Evolutionary conservation across 805 yeast genomes (phyloP).

Genomic region (Cyberlindnera americana): DNA sequence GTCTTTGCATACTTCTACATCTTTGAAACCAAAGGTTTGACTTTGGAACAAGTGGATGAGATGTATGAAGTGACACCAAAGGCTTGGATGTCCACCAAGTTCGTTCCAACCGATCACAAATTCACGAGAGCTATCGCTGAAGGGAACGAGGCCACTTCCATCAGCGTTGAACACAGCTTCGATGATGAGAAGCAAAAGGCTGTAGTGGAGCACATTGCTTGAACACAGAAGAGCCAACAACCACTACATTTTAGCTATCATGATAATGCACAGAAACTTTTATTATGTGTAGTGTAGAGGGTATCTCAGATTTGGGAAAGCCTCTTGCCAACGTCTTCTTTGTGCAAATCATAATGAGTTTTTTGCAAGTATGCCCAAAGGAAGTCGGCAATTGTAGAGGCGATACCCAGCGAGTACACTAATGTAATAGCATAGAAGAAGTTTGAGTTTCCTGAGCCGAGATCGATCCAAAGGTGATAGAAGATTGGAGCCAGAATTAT

Average conservation of each 20-base stretch:
- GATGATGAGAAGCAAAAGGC: conserved; percentile 2
- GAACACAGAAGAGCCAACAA: too few species aligned
- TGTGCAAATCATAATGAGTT: conserved; percentile 15
- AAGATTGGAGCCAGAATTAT: conserved; percentile 79
- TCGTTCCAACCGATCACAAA: conserved; percentile 32
- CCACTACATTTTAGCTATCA: too few species aligned
- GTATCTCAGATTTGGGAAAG: conserved; percentile 8
- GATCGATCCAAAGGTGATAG: conserved; percentile 89
- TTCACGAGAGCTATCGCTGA: conserved; percentile 20
- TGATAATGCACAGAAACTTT: neutral
- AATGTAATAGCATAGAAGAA: conserved; percentile 93
- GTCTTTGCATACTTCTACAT: conserved; percentile 54
- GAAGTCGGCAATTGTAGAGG: conserved; percentile 66
- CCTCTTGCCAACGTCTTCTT: conserved; percentile 5
- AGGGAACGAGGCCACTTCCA: neutral
- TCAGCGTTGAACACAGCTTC: too few species aligned
- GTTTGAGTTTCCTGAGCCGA: conserved; percentile 94
- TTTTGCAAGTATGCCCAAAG: conserved; percentile 56
- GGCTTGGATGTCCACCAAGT: conserved; percentile 32
- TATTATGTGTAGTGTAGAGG: neutral
- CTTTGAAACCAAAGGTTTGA: conserved; percentile 64
- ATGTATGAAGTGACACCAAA: conserved; percentile 39
- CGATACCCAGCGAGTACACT: conserved; percentile 69
- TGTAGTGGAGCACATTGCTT: conserved; percentile 1
- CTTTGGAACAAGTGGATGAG: conserved; percentile 64